phyloP scores from a whole-genome alignment of 140 eudicot species.

The Flaveria floridana region DNA sequence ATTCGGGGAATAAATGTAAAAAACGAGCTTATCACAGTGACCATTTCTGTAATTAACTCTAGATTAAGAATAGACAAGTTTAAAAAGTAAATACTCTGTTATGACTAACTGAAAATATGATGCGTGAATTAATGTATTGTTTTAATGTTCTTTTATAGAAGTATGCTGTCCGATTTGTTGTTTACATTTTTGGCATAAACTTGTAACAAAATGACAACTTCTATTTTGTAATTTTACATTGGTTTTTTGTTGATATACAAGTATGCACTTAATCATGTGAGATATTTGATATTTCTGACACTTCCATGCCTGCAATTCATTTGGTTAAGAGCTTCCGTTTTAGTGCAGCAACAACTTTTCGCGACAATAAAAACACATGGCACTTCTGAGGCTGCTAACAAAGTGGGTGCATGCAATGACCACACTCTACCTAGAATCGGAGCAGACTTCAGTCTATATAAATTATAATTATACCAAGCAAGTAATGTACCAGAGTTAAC shows the following conservation, averaged over 20 bases:
- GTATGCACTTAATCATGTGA: background rate
- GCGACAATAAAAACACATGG: background rate
- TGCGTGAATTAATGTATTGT: too few relatives aligned
- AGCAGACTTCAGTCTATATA: too few relatives aligned
- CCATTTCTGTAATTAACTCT: too few relatives aligned
- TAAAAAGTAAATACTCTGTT: background rate
- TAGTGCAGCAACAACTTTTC: background rate
- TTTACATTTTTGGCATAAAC: background rate
- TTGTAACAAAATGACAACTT: background rate
- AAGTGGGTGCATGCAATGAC: slow-evolving; percentile 2
- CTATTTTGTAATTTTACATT: background rate
- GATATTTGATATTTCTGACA: slow-evolving; percentile 6
- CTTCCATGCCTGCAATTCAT: background rate
- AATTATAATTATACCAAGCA: too few relatives aligned
- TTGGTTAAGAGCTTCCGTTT: background rate
- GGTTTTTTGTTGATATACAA: background rate
- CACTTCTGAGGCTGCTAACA: background rate
- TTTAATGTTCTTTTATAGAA: too few relatives aligned
- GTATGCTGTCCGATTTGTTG: background rate
- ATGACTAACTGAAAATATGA: too few relatives aligned
- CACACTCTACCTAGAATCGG: background rate
- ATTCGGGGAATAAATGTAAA: too few relatives aligned
- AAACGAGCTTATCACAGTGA: too few relatives aligned
- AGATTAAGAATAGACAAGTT: too few relatives aligned
- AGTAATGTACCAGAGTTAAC: background rate